Percentiles rank a stretch among this genome's conserved stretches.
Conservation (phyloP, 805 yeast species). For the Wickerhamiella domercqiae region DNA sequence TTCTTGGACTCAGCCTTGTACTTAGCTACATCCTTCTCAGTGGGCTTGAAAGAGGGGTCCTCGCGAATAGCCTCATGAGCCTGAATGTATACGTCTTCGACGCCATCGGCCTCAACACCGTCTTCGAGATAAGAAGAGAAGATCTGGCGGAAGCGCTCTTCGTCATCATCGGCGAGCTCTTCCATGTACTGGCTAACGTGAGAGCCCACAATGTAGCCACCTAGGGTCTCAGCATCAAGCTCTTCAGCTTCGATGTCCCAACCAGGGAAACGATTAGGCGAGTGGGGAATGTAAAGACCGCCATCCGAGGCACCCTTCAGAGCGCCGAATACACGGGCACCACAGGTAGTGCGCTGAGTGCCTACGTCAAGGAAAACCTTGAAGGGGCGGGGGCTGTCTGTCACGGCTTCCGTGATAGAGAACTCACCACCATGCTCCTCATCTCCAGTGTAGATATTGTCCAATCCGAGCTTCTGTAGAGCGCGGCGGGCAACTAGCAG, state of each 20-base stretch:
- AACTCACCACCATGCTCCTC: conserved; percentile 99
- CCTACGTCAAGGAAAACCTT: conserved; percentile 98
- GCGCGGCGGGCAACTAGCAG: conserved; percentile 98
- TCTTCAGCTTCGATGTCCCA: conserved; percentile 98
- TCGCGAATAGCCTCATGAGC: conserved; percentile 96
- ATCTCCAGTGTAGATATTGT: conserved; percentile 96
- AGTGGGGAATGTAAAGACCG: conserved; percentile 98
- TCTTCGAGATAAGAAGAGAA: conserved; percentile 95
- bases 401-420: conserved; percentile 96
- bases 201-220: conserved; percentile 99
- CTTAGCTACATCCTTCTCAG: conserved; percentile 91
- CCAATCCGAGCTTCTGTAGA: conserved; percentile 91
- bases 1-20: conserved; percentile 94
- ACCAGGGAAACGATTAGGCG: conserved; percentile 99
- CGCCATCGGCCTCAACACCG: conserved; percentile 90
- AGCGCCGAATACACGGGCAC: conserved; percentile 99
- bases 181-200: conserved; percentile 99
- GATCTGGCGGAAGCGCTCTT: conserved; percentile 93
- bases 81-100: conserved; percentile 87
- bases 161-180: conserved; percentile 99
- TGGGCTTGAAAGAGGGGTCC: conserved; percentile 81
- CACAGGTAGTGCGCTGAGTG: conserved; percentile 99
- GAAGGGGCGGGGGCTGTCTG: conserved; percentile 99
- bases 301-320: conserved; percentile 99
- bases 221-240: conserved; percentile 89